Conservation (phyloP, 371 early-diverging fungal species). For the Syncephalastrum racemosum region DNA sequence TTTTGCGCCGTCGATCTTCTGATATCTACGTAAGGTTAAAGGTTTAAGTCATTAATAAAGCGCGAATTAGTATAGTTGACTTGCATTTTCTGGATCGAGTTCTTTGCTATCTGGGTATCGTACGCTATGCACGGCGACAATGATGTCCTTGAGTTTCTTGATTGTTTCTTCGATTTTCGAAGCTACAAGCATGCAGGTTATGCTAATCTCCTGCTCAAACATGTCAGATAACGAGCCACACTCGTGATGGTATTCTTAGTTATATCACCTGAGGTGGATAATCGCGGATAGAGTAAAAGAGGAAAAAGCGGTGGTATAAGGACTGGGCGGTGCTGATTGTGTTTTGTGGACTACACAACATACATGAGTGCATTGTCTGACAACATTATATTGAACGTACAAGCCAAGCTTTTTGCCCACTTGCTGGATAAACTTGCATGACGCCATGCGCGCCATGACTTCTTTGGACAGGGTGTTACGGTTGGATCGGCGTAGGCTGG, state of each 20-base stretch:
- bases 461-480: slow-evolving; percentile 27
- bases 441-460: slow-evolving; percentile 26
- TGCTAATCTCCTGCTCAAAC: slow-evolving; percentile 47
- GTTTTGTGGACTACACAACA: slow-evolving; percentile 59
- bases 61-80: background rate
- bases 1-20: slow-evolving; percentile 57
- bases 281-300: slow-evolving; percentile 59
- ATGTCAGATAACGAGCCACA: background rate
- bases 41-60: background rate
- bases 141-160: slow-evolving; percentile 74
- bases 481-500: slow-evolving; percentile 27
- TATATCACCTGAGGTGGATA: slow-evolving; percentile 38
- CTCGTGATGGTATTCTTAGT: too few relatives aligned
- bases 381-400: slow-evolving; percentile 20
- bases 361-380: background rate
- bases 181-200: slow-evolving; percentile 74
- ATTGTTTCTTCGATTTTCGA: slow-evolving; percentile 79
- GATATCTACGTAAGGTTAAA: slow-evolving; percentile 30
- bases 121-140: slow-evolving; percentile 61
- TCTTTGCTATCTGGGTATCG: slow-evolving; percentile 57
- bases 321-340: slow-evolving; percentile 76
- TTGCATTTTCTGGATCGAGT: slow-evolving; percentile 49
- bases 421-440: slow-evolving; percentile 51
- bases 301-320: slow-evolving; percentile 68
- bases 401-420: slow-evolving; percentile 51